Percentiles rank a stretch among this genome's conserved stretches.
These are phyloP conservation scores for Escovopsis sp. DNA, from an alignment of 2,329 filamentous ascomycete species.

Conservation along the genomic window DNA sequence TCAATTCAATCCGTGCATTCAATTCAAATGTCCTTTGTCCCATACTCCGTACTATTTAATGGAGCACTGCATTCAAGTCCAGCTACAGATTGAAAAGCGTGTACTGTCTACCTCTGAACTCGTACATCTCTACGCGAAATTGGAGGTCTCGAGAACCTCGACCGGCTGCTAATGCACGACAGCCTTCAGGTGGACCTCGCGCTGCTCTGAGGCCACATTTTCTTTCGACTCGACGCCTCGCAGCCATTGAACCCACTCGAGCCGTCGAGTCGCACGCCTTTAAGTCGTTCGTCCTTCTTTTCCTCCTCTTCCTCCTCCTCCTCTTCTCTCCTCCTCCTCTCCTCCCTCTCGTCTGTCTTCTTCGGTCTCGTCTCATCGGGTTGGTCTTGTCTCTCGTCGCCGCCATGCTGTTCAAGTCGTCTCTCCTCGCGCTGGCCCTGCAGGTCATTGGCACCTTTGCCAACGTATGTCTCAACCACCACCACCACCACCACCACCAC, in stretches of 20 bases:
- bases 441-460: slow-evolving; percentile 51
- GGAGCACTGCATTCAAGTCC: too few species aligned
- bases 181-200: background rate
- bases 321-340: slow-evolving; percentile 4
- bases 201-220: slow-evolving; percentile 6
- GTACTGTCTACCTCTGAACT: too few species aligned
- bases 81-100: too few species aligned
- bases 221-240: background rate
- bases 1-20: too few species aligned
- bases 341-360: background rate
- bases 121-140: too few species aligned
- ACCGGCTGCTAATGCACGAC: too few species aligned
- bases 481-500: too few species aligned
- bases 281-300: background rate
- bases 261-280: background rate
- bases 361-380: slow-evolving; percentile 2
- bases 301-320: background rate
- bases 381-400: slow-evolving; percentile 3
- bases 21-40: too few species aligned
- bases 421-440: slow-evolving; percentile 57
- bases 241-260: background rate
- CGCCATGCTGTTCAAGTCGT: slow-evolving; percentile 60
- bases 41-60: too few species aligned
- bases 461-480: slow-evolving; percentile 33
- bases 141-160: too few species aligned